These are phyloP conservation scores for Schizosaccharomyces cryophilus DNA, from an alignment of 805 yeast genomes.

Conservation along the genomic window DNA sequence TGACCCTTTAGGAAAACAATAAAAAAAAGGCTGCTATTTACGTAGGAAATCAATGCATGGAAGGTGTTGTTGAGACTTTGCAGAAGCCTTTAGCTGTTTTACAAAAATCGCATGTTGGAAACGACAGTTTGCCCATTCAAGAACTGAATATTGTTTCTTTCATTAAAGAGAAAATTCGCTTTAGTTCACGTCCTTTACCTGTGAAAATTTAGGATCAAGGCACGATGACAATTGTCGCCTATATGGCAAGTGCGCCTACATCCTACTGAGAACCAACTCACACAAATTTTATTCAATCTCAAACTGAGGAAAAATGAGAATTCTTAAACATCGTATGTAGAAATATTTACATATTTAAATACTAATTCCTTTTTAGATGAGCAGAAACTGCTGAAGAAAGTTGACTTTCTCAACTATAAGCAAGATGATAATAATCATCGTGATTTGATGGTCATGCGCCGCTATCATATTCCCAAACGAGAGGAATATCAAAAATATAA, in stretches of 20 bases:
- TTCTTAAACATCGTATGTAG: not conserved
- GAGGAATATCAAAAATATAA: conserved; percentile 91
- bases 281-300: not conserved
- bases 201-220: not conserved
- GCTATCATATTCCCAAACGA: conserved; percentile 78
- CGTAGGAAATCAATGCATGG: not conserved
- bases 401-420: conserved; percentile 74
- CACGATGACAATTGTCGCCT: not conserved
- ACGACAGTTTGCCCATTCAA: not conserved
- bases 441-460: conserved; percentile 88
- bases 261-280: not conserved
- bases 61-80: not conserved
- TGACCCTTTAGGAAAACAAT: not conserved
- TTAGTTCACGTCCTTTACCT: not conserved
- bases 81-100: not conserved
- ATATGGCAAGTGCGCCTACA: not conserved
- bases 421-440: conserved; percentile 73
- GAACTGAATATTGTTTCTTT: not conserved
- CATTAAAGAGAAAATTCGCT: not conserved
- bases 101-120: not conserved
- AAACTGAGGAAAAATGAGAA: not conserved
- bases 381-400: conserved; percentile 31
- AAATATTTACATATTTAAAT: not conserved
- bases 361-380: not conserved
- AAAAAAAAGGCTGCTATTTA: not conserved